These are phyloP conservation scores for Elaeagnus macrophylla DNA, from an alignment of 306 rosid species.

Conservation along the genomic window DNA sequence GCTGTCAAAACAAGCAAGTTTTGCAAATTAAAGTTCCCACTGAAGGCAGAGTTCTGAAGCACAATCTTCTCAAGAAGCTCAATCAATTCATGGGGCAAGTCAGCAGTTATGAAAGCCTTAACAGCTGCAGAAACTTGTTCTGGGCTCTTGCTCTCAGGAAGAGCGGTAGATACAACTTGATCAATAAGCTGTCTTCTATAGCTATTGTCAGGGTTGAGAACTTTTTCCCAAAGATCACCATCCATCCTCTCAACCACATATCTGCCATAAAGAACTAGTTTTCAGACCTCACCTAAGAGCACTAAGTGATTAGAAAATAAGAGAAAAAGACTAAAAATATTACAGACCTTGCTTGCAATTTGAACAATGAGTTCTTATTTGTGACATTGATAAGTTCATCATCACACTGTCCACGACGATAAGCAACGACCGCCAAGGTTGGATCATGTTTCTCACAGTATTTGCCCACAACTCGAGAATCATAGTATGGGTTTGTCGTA, in stretches of 20 bases:
- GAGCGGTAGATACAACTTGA: constrained; percentile 96
- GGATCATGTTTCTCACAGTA: constrained; percentile 99
- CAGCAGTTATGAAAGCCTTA: constrained; percentile 99
- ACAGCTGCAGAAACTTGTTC: constrained; percentile 99
- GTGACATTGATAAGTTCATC: constrained; percentile 95
- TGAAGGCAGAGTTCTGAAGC: constrained; percentile 97
- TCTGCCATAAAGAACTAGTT: constrained; percentile 34
- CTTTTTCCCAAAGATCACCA: constrained; percentile 90
- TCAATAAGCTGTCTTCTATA: constrained; percentile 94
- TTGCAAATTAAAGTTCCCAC: constrained; percentile 97
- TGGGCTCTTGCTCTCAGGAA: constrained; percentile 99
- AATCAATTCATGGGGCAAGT: constrained; percentile 93
- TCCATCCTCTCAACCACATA: constrained; percentile 99
- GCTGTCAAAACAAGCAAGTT: constrained; percentile 94
- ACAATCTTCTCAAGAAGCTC: constrained; percentile 99
- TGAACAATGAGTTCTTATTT: constrained; percentile 89
- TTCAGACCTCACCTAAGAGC: constrained; percentile 15
- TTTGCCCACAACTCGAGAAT: constrained; percentile 98
- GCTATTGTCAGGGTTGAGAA: constrained; percentile 76
- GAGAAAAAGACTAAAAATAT: constrained; percentile 8
- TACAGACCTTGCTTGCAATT: constrained; percentile 93
- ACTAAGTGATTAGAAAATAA: neutral
- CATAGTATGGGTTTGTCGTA: constrained; percentile 95
- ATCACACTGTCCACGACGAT: constrained; percentile 95
- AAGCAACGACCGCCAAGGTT: constrained; percentile 94